phyloP scores from a whole-genome alignment of 2,329 filamentous ascomycete genomes.

The Aspergillus neoniger region DNA sequence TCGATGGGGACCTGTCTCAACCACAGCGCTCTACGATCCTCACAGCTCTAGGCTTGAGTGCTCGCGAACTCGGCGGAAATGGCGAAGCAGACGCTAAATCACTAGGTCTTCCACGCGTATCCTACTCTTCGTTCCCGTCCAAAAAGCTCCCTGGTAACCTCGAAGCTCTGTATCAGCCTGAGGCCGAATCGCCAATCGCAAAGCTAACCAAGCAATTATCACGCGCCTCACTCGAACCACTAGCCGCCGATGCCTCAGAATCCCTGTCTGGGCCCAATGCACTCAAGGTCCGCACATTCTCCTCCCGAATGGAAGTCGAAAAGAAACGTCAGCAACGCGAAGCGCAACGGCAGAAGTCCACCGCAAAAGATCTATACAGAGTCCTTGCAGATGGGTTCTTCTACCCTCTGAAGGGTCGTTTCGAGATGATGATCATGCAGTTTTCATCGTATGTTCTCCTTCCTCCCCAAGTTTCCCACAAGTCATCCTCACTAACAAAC shows the following conservation, averaged over 20 bases:
- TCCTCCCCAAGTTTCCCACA: neutral
- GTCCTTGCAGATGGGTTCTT: conserved; percentile 79
- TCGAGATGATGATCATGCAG: conserved; percentile 64
- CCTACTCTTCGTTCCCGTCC: conserved; percentile 68
- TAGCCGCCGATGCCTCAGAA: conserved; percentile 81
- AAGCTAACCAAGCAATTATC: conserved; percentile 68
- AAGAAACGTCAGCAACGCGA: conserved; percentile 51
- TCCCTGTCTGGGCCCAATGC: conserved; percentile 75
- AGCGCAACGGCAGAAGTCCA: conserved; percentile 55
- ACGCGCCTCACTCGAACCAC: conserved; percentile 72
- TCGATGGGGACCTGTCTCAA: conserved; percentile 88
- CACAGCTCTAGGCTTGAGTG: conserved; percentile 76
- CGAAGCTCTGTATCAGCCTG: conserved; percentile 66
- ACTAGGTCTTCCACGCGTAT: conserved; percentile 35
- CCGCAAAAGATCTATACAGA: conserved; percentile 75
- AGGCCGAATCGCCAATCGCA: conserved; percentile 60
- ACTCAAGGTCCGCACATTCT: conserved; percentile 88
- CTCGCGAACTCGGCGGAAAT: conserved; percentile 80
- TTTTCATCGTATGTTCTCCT: conserved; percentile 48
- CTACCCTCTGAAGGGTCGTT: conserved; percentile 79
- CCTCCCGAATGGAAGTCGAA: conserved; percentile 70
- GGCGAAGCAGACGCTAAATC: conserved; percentile 55
- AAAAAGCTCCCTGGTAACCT: conserved; percentile 74
- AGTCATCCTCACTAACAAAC: conserved; percentile 7
- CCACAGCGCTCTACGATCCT: conserved; percentile 80